Base-by-base conservation (phyloP, 495 filamentous ascomycete genomes). In the Pyrenula aspistea region DNA sequence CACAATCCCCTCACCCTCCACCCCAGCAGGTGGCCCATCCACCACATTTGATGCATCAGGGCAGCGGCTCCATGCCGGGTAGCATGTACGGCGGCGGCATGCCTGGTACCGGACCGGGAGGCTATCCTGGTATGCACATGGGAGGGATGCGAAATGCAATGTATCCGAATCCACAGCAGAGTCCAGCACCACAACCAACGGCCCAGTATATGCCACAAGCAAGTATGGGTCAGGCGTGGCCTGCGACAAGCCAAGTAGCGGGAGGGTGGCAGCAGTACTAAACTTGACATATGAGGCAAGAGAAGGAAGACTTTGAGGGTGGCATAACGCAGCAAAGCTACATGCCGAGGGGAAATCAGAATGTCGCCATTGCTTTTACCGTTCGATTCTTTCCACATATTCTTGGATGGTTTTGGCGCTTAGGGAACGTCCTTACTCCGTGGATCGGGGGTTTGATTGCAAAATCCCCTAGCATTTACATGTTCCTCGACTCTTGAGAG, bases 51-150 rank as follows among this genome's bases (percentile, higher is more conserved):
- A 72, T 82, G 61, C 77, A 77, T 53, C 70, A 80, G 71, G 59
- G 65, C 68, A 77, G 60, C 59, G 80, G 68, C 73, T 81, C 48
- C 83, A 85, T 65, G 78, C 85, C 65, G 79, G 83, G 61, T 74
- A 78, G 53, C 70, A 71, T 83, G 66, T 77, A 77, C 55, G 84
- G 83, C 57, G 70, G 79, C 22, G 73, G 76, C 2, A 83, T 86
- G 77, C 80, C 78, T 8, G 31, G 8, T 51, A 73, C 76, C 42
- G 74, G 86, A 67, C 60, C 60, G 64, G 73, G 20, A 78, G 83
- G 66, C 73, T 74, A 51, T 77, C 77, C 58, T 65, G 72, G 53
- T 19, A 56, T 61, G 62, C 1, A 56, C 62, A 55, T 60, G 62
- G 36, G 53, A 53, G 53, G 71, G 69, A 49, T 75, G 81, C 65